Conservation (phyloP, 371 early-diverging fungal genomes). For the Circinella umbellata region DNA sequence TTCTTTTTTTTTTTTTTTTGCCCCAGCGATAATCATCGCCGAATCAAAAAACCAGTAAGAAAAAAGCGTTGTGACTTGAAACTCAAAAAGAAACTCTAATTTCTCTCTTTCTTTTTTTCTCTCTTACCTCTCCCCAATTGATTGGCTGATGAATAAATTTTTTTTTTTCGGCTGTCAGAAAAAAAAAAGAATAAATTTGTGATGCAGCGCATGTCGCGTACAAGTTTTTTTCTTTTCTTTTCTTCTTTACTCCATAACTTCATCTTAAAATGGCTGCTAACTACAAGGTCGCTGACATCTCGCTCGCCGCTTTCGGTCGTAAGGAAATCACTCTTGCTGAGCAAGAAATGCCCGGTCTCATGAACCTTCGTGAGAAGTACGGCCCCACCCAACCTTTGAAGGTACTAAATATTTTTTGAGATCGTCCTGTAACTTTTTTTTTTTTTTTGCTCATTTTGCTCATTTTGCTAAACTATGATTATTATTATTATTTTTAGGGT, state of each 20-base stretch:
- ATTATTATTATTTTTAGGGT: conserved; percentile 53
- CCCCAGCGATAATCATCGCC: no score
- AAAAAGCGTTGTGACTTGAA: no score
- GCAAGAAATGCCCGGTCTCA: conserved; percentile 99
- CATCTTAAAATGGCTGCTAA: conserved; percentile 22
- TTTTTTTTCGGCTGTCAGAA: neutral
- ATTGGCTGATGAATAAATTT: conserved; percentile 8
- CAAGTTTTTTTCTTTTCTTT: neutral
- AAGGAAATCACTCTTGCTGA: conserved; percentile 70
- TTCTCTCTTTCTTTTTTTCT: neutral
- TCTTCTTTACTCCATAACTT: neutral
- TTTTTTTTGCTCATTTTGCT: neutral
- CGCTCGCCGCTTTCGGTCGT: conserved; percentile 69
- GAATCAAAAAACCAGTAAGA: no score
- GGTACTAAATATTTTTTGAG: conserved; percentile 10
- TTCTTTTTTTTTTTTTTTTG: no score
- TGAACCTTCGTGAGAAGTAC: conserved; percentile 93
- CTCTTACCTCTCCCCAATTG: neutral
- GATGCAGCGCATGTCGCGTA: neutral
- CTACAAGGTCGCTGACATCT: conserved; percentile 86
- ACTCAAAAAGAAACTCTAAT: no score
- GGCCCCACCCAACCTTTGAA: conserved; percentile 89
- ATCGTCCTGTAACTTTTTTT: no score
- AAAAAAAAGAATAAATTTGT: conserved; percentile 1
- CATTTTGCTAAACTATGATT: neutral